These are phyloP conservation scores for Microdochium trichocladiopsis DNA, from an alignment of 2,329 filamentous ascomycete genomes.

Conservation along the genomic window DNA sequence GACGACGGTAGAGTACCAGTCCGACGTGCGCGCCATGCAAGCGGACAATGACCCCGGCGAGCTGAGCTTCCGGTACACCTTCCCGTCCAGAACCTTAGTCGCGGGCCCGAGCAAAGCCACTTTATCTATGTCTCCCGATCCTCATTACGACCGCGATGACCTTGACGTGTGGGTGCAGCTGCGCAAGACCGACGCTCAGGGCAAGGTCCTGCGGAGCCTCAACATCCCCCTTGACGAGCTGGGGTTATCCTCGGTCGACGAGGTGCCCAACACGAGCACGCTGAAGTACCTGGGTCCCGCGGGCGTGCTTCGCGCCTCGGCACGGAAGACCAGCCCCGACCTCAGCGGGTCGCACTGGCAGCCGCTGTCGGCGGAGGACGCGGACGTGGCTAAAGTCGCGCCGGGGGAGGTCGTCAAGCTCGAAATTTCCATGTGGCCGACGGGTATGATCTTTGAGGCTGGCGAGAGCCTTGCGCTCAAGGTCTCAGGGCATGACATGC, in stretches of 20 bases:
- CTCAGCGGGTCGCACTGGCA: background rate
- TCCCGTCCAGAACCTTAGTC: constrained; percentile 24
- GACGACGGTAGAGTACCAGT: constrained; percentile 16
- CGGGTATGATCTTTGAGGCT: constrained; percentile 13
- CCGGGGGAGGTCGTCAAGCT: constrained; percentile 8
- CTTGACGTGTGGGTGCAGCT: constrained; percentile 33
- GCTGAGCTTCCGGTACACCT: constrained; percentile 24
- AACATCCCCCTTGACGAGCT: constrained; percentile 14
- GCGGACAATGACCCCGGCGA: constrained; percentile 1
- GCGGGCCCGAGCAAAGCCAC: constrained; percentile 35
- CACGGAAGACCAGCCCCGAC: background rate
- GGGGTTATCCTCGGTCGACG: background rate
- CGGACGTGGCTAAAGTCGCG: constrained; percentile 1
- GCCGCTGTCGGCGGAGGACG: constrained; percentile 1
- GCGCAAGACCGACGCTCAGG: constrained; percentile 21
- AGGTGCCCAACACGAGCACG: constrained; percentile 9
- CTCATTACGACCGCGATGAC: constrained; percentile 23
- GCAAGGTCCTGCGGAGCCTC: constrained; percentile 11
- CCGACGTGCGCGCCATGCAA: constrained; percentile 9
- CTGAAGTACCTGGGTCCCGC: constrained; percentile 12
- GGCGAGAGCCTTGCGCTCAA: constrained; percentile 13
- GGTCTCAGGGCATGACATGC: constrained; percentile 14
- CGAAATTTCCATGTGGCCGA: constrained; percentile 12
- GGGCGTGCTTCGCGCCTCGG: constrained; percentile 12
- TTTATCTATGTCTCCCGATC: constrained; percentile 27